Evolutionary conservation across 1,284 basidiomycete species (phyloP), one percentile per base, ranked within the genome.

Genomic region (Trichosporon sp.): DNA sequence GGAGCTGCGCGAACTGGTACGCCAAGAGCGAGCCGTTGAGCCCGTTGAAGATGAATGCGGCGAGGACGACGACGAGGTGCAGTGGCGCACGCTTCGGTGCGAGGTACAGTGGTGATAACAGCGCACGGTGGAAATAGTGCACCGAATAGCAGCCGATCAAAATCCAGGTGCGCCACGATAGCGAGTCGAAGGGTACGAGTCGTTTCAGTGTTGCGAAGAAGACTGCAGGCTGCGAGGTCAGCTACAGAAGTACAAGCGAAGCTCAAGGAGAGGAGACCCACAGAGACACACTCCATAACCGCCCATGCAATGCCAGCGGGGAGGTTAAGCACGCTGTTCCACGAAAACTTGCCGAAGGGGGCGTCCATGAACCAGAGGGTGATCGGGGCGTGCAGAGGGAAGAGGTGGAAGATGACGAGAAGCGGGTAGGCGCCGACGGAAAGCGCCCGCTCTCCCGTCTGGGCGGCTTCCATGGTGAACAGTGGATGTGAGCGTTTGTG

Each of bases 81-180:
- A 91, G 86, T 72, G 90, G 91, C 1, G 92, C 92, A 43, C 94
- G 89, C 26, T 89, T 90, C 0, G 94, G 92, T 0, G 92, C 91
- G 68, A 92, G 89, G 10, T 96, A 14, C 14, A 84, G 86, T 5
- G 95, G 95, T 0, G 90, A 91, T 38, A 96, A 80, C 71, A 97
- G 71, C 3, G 93, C 90, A 51, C 95, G 90, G 82, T 96, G 94
- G 67, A 88, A 75, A 82, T 97, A 97, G 85, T 98, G 94, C 0
- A 88, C 75, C 61, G 94, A 80, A 81, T 88, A 96, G 67, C 91
- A 85, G 0, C 81, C 75, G 3, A 65, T 65, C 12, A 71, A 67
- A 5, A 51, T 14, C 11, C 4, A 10, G 0, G 66, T 37, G 14
- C 3, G 43, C 59, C 59, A 35, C 32, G 59, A 31, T 5, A 63